Evolutionary conservation across 208 protist genomes (phyloP), one percentile per base, ranked within the genome.

Genomic region (Trypanosoma conorhini): DNA sequence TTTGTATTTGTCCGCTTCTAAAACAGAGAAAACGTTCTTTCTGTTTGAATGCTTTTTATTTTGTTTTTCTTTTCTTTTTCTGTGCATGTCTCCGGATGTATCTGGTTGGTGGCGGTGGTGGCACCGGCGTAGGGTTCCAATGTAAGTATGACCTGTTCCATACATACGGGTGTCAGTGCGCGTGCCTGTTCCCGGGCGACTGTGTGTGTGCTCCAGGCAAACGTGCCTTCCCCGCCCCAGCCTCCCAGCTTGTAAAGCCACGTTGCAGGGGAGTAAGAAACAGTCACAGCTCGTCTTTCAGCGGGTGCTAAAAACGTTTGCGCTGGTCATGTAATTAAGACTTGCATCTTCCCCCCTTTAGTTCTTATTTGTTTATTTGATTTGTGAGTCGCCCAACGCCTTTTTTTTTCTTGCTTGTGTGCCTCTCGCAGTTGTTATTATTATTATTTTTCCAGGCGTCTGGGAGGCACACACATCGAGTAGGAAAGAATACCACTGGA

Each of bases 11-110:
- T 62, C 57, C 33, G 33, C 7, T 38, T 38, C 4, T 2, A 38
- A 38, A 38, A 38, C 2, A 38, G 33, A 38, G 33, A 7, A 38
- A 38, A 38, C 33, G 33, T 38, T 46, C 12, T 62, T 19, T 42
- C 1, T 62, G 30, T 62, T 42, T 62, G 13, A 7, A 15, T 62
- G 8, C 35, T 38, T 31, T 62, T 64, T 64, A 28, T n/a, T 28
- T 28, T 19, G 5, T 22, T 63, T 63, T 48, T 48, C 50, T 33
- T 64, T 4, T 51, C 35, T 51, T 4, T 31, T 40, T 40, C 0
- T 61, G 28, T 24, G 5, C 12, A 1, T 51, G 9, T 52, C 9
- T 26, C 17, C 9, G 17, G 59, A 31, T 15, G 40, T 26, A 9
- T 17, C 8, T 24, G n/a, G 28, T 24, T 30, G 19, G 38, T 15